Evolutionary conservation across 352 stramenopile genomes (phyloP).

Genomic region (Pythium sp.): DNA sequence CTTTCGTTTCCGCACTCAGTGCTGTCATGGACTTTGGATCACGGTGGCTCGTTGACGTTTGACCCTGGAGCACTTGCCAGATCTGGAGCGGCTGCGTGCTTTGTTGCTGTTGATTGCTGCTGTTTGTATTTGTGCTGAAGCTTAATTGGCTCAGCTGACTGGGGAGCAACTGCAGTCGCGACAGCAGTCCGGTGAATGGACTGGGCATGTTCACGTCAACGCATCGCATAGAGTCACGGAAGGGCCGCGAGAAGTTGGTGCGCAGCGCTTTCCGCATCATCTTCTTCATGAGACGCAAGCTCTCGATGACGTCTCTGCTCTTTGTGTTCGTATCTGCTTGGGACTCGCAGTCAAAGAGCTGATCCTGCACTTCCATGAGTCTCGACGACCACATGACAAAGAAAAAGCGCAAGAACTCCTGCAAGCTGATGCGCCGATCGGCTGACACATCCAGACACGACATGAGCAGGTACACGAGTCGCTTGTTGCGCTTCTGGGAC

Average conservation of each 20-base stretch:
- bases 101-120: slow-evolving; percentile 4
- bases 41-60: slow-evolving; percentile 21
- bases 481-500: slow-evolving; percentile 23
- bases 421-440: slow-evolving; percentile 36
- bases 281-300: slow-evolving; percentile 20
- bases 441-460: slow-evolving; percentile 42
- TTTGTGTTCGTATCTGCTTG: neutral
- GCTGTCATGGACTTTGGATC: slow-evolving; percentile 19
- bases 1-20: slow-evolving; percentile 13
- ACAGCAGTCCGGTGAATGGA: slow-evolving; percentile 36
- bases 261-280: slow-evolving; percentile 33
- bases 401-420: slow-evolving; percentile 54
- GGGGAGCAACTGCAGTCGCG: slow-evolving; percentile 28
- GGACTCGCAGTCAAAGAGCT: slow-evolving; percentile 29
- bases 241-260: slow-evolving; percentile 53
- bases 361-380: slow-evolving; percentile 49
- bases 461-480: slow-evolving; percentile 52
- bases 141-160: neutral
- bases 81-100: slow-evolving; percentile 18
- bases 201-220: slow-evolving; percentile 33
- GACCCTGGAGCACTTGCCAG: slow-evolving; percentile 33
- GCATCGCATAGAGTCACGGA: slow-evolving; percentile 55
- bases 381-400: slow-evolving; percentile 52
- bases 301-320: slow-evolving; percentile 9
- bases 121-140: neutral